phyloP scores from a whole-genome alignment of 1,284 basidiomycete genomes.

The Sanghuangporus weigelae region DNA sequence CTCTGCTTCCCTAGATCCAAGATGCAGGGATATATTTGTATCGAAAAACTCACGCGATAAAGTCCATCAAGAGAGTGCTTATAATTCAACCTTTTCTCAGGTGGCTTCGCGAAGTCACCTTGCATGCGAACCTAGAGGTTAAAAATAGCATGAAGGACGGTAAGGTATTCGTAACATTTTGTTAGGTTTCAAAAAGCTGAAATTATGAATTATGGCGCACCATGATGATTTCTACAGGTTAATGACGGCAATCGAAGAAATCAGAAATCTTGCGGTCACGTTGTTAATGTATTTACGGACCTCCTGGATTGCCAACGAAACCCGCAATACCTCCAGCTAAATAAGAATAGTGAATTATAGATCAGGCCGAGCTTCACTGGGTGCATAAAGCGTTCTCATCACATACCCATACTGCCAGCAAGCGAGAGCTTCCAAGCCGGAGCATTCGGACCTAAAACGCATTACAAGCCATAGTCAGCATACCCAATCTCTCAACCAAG shows the following conservation, averaged over 20 bases:
- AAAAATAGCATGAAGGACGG: not conserved
- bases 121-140: constrained; percentile 62
- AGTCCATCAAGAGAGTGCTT: constrained; percentile 83
- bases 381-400: not conserved
- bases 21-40: constrained; percentile 8
- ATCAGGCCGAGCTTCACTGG: not conserved
- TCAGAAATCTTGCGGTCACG: not conserved
- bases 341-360: constrained; percentile 6
- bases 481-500: not conserved
- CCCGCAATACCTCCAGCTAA: constrained; percentile 79
- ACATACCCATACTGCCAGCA: constrained; percentile 78
- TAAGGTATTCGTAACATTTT: not conserved
- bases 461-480: not conserved
- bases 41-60: constrained; percentile 51
- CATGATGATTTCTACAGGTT: constrained; percentile 69
- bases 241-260: not conserved
- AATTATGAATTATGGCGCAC: constrained; percentile 30
- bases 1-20: not conserved
- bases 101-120: constrained; percentile 82
- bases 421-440: constrained; percentile 78
- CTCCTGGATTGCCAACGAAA: constrained; percentile 83
- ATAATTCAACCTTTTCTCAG: constrained; percentile 82
- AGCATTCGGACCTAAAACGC: constrained; percentile 43
- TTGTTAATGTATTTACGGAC: constrained; percentile 31
- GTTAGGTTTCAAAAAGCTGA: too few species aligned